These are phyloP conservation scores for Skeletonema grethae DNA, from an alignment of 108 stramenopile species.

Conservation along the genomic window DNA sequence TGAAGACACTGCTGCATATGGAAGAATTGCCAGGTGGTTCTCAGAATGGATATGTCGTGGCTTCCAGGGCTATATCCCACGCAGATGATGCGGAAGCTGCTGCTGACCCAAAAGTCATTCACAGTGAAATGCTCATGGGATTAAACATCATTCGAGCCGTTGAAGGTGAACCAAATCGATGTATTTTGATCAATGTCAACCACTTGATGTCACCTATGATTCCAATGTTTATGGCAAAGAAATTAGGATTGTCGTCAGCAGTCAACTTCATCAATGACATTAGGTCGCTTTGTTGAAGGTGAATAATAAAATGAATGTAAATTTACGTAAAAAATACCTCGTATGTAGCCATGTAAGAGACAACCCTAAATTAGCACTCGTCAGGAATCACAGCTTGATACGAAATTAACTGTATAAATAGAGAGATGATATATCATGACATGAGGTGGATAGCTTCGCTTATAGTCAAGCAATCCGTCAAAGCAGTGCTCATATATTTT, in stretches of 20 bases:
- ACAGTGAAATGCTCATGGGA: constrained; percentile 76
- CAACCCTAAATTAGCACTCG: too few relatives aligned
- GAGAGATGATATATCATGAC: too few relatives aligned
- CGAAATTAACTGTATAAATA: too few relatives aligned
- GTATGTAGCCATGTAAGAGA: too few relatives aligned
- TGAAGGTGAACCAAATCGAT: constrained; percentile 54
- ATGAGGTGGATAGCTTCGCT: too few relatives aligned
- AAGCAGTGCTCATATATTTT: too few relatives aligned
- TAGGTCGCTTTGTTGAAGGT: constrained; percentile 44
- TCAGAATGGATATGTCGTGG: constrained; percentile 65
- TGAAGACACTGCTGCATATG: constrained; percentile 72
- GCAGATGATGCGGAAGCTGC: constrained; percentile 23
- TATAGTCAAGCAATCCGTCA: too few relatives aligned
- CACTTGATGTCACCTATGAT: constrained; percentile 80
- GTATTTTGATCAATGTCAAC: constrained; percentile 75
- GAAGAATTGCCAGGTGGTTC: constrained; percentile 51
- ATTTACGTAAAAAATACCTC: too few relatives aligned
- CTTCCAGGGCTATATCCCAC: constrained; percentile 66
- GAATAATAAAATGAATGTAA: background rate
- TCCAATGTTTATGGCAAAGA: constrained; percentile 74
- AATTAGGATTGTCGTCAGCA: constrained; percentile 65
- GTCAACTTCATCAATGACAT: constrained; percentile 72
- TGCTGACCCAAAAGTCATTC: constrained; percentile 47
- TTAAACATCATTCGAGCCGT: constrained; percentile 68
- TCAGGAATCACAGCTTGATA: too few relatives aligned